Evolutionary conservation across 441 rosid species (phyloP).

Genomic region (Gossypium trilobum): DNA sequence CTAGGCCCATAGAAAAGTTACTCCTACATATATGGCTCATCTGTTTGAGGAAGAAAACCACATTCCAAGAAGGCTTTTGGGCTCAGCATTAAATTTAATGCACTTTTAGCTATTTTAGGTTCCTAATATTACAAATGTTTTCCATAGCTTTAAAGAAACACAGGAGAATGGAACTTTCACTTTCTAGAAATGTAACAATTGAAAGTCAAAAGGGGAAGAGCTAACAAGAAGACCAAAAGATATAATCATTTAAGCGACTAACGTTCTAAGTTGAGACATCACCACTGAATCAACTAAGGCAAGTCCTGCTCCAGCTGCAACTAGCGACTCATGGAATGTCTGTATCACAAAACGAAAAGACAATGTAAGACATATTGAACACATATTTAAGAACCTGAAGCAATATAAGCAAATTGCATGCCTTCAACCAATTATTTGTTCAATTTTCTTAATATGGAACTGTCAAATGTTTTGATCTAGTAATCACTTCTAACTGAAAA

Average conservation of each 20-base stretch:
- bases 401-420: neutral
- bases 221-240: neutral
- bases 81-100: neutral
- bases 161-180: neutral
- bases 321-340: constrained; percentile 83
- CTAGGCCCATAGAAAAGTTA: neutral
- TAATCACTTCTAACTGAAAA: neutral
- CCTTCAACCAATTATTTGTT: constrained; percentile 1
- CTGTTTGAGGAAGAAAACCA: neutral
- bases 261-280: constrained; percentile 53
- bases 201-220: constrained; percentile 11
- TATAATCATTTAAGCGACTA: constrained; percentile 29
- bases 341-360: constrained; percentile 28
- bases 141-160: neutral
- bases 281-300: constrained; percentile 94
- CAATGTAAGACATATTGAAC: neutral
- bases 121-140: neutral
- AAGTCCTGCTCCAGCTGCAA: constrained; percentile 93
- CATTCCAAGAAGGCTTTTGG: neutral
- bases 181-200: neutral
- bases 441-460: neutral
- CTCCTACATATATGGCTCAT: neutral
- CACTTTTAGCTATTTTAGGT: neutral
- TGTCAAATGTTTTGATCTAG: neutral
- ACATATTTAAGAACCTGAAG: neutral